These are phyloP conservation scores for Fusarium oligoseptatum DNA, from an alignment of 2,329 filamentous ascomycete species.

Conservation along the genomic window DNA sequence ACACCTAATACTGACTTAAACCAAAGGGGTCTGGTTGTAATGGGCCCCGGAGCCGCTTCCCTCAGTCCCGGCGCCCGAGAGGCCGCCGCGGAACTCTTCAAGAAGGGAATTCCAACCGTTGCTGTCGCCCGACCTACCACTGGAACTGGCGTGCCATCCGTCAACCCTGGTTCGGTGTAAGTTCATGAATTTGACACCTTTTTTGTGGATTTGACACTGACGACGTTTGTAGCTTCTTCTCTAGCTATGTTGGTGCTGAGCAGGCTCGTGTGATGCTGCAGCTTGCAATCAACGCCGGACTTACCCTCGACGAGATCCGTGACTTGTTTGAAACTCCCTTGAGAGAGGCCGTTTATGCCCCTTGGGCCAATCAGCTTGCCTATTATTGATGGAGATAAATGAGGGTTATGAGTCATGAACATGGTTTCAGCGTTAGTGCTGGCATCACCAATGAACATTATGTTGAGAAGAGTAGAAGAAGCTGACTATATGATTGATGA, in stretches of 20 bases:
- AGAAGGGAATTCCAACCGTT: slow-evolving; percentile 46
- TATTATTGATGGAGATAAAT: background rate
- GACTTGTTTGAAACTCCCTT: slow-evolving; percentile 46
- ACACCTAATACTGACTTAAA: background rate
- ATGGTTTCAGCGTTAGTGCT: background rate
- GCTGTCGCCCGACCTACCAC: slow-evolving; percentile 48
- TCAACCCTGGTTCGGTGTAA: slow-evolving; percentile 28
- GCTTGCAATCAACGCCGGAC: slow-evolving; percentile 48
- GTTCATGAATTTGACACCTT: background rate
- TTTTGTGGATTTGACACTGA: background rate
- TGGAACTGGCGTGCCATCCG: slow-evolving; percentile 44
- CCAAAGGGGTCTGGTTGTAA: slow-evolving; percentile 46
- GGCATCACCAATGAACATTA: too few relatives aligned
- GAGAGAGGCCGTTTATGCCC: slow-evolving; percentile 11
- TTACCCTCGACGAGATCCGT: slow-evolving; percentile 46
- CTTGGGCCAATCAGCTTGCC: background rate
- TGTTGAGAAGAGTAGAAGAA: too few relatives aligned
- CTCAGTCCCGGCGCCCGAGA: slow-evolving; percentile 45
- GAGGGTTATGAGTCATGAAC: background rate
- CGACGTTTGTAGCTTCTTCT: slow-evolving; percentile 37
- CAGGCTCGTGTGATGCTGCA: slow-evolving; percentile 51
- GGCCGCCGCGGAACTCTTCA: slow-evolving; percentile 46
- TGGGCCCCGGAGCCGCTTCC: slow-evolving; percentile 48
- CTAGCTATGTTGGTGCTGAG: slow-evolving; percentile 47
- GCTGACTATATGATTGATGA: too few relatives aligned